Base-by-base conservation (phyloP, 2,329 filamentous ascomycete species). In the Talaromyces sp. region DNA sequence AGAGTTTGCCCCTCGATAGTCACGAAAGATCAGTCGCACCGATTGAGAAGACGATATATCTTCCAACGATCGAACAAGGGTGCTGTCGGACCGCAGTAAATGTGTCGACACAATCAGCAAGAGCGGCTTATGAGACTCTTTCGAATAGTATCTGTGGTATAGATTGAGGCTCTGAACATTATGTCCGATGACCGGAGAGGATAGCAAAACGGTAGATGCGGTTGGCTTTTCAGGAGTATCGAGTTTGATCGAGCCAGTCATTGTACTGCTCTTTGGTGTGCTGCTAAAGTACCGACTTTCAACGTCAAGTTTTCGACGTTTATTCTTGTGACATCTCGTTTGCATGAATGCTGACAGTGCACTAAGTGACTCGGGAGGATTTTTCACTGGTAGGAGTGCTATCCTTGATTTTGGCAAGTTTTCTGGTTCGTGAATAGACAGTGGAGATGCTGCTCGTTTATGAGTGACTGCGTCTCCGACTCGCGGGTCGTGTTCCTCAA, bases 271-370 rank as follows among this genome's bases (percentile, higher is more conserved):
- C 52, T 56, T 19, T 16, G 27, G 45, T 48, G 45, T 27, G n/a
- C 35, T 58, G 19, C 37, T 16, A 37, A 74, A 77, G 47, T 75
- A 73, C 10, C 69, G 65, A 64, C 70, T 74, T 62, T 56, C 45
- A 27, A 69, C 71, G 16, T 66, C 68, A 5, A 71, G 52, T 56
- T 72, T 74, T 54, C 67, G 66, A 57, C 69, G 74, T 62, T 75
- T 77, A 2, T 65, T 65, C 7, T 37, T 56, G 37, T 68, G 69
- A 27, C 82, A 79, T 62, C 81, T 79, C 8, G 82, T 73, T 59
- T 81, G 76, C 77, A 87, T 83, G 68, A 85, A 87, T 33, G 78
- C 81, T 5, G 80, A 76, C 35, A 87, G 70, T 3, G 82, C 81
- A 9, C 73, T 74, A 1, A 67, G 79, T 80, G 69, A 82, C 5